Evolutionary conservation across 345 rosid species (phyloP).

Genomic region (Sisymbrium altissimum): DNA sequence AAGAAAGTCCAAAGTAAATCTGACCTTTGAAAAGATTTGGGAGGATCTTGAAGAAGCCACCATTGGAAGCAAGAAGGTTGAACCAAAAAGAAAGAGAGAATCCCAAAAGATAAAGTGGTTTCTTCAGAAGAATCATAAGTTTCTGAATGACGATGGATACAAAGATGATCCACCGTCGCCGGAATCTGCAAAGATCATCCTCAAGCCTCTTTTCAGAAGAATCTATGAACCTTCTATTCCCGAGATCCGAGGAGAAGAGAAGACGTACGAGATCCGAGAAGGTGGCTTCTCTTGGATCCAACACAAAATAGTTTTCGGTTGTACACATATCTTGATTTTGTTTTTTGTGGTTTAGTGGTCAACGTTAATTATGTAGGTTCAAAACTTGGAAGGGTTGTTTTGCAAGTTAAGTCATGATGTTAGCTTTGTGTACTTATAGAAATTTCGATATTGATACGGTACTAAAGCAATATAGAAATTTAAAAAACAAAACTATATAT

Average conservation of each 20-base stretch:
- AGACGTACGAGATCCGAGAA: conserved; percentile 36
- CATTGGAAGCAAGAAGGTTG: conserved; percentile 44
- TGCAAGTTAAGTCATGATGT: conserved; percentile 14
- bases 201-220: conserved; percentile 19
- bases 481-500: not conserved
- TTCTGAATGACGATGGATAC: conserved; percentile 45
- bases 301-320: conserved; percentile 18
- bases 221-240: conserved; percentile 25
- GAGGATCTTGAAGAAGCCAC: conserved; percentile 38
- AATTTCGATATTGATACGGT: not conserved
- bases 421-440: conserved; percentile 24
- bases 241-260: conserved; percentile 36
- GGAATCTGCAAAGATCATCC: conserved; percentile 15
- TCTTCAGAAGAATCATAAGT: conserved; percentile 26
- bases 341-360: not conserved
- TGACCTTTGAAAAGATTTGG: conserved; percentile 40
- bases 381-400: conserved; percentile 19
- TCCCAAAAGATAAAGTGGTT: conserved; percentile 27
- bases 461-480: not conserved
- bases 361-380: not conserved
- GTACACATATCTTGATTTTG: not conserved
- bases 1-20: not conserved
- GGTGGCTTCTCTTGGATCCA: conserved; percentile 39
- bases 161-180: conserved; percentile 53
- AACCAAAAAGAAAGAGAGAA: conserved; percentile 34